phyloP scores from a whole-genome alignment of 441 rosid genomes.

The Bocquillonia castaneifolia region DNA sequence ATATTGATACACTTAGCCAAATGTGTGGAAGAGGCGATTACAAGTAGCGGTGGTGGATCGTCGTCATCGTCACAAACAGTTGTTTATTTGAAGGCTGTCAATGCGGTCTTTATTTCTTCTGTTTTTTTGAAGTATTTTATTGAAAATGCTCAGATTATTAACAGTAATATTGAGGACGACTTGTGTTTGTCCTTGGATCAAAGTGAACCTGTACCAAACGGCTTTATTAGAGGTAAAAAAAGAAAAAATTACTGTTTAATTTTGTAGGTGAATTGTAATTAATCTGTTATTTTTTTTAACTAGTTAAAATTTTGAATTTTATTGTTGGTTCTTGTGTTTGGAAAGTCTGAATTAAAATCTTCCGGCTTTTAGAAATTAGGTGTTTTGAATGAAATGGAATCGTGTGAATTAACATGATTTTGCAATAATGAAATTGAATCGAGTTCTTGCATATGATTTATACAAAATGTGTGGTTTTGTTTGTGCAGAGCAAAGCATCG shows the following conservation, averaged over 20 bases:
- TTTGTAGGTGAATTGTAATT: no score
- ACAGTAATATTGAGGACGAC: conserved; percentile 42
- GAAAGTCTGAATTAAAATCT: no score
- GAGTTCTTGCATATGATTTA: background rate
- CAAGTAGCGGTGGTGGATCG: conserved; percentile 32
- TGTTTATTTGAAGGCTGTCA: conserved; percentile 56
- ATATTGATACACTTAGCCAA: conserved; percentile 72
- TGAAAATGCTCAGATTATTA: conserved; percentile 55
- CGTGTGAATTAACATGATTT: no score
- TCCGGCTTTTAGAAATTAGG: no score
- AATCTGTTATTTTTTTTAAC: no score
- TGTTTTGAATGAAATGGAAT: no score
- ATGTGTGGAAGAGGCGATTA: conserved; percentile 71
- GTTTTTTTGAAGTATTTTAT: conserved; percentile 74
- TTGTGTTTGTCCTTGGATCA: conserved; percentile 59
- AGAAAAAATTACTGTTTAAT: no score
- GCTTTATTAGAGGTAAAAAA: conserved; percentile 51
- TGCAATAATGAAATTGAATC: background rate
- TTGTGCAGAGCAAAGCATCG: conserved; percentile 68
- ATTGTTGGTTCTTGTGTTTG: no score
- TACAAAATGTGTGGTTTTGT: conserved; percentile 5
- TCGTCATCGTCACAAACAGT: conserved; percentile 23
- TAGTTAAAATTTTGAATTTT: no score
- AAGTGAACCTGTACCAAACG: conserved; percentile 56
- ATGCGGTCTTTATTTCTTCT: conserved; percentile 72